These are phyloP conservation scores for Candida khao-thaluensis DNA, from an alignment of 805 yeast genomes.

Conservation along the genomic window DNA sequence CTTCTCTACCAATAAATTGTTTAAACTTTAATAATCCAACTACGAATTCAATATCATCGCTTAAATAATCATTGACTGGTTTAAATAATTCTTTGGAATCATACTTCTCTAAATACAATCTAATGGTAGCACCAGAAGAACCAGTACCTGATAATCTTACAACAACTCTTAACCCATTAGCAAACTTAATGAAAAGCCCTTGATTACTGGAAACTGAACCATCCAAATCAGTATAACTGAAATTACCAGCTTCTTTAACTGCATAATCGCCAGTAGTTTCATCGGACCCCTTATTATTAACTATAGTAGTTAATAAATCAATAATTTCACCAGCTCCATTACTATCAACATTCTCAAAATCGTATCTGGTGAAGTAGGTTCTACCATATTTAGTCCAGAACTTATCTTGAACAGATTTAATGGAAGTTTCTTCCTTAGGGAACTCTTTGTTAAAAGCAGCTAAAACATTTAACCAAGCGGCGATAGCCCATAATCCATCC, in stretches of 20 bases:
- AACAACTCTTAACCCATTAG: slow-evolving; percentile 80
- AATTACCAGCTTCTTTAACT: slow-evolving; percentile 80
- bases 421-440: slow-evolving; percentile 60
- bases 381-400: slow-evolving; percentile 95
- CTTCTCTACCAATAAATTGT: slow-evolving; percentile 72
- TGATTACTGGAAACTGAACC: slow-evolving; percentile 87
- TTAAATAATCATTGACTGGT: slow-evolving; percentile 68
- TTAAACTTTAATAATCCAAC: slow-evolving; percentile 68
- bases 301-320: slow-evolving; percentile 36
- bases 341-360: slow-evolving; percentile 77
- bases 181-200: slow-evolving; percentile 82
- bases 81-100: slow-evolving; percentile 50
- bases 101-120: slow-evolving; percentile 87
- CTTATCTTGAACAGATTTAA: slow-evolving; percentile 72
- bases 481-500: slow-evolving; percentile 96
- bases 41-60: slow-evolving; percentile 59
- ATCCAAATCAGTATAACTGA: slow-evolving; percentile 89
- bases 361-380: slow-evolving; percentile 95
- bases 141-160: slow-evolving; percentile 96
- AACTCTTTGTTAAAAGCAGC: slow-evolving; percentile 72
- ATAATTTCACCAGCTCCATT: slow-evolving; percentile 76
- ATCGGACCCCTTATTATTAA: slow-evolving; percentile 41
- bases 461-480: slow-evolving; percentile 94
- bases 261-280: slow-evolving; percentile 47
- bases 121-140: slow-evolving; percentile 94